Evolutionary conservation across 169 alveolate genomes (phyloP), one percentile per base, ranked within the genome.

Genomic region (Plasmodium falciparum): DNA sequence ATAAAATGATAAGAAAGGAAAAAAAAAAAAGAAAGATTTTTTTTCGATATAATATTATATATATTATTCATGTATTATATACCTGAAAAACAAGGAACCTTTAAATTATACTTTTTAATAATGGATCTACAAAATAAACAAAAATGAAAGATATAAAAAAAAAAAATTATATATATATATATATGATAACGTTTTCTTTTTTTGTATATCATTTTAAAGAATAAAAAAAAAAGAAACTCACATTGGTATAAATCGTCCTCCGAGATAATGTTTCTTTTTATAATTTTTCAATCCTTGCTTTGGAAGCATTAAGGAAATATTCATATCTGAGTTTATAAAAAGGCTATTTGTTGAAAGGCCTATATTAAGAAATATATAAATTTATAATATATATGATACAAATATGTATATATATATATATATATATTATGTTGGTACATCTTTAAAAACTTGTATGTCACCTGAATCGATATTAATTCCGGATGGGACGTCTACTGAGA

Each of bases 401-500:
- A 71, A 29, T 26, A 26, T 26, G 1, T 26, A 26, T 26, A 26
- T 26, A 26, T 26, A 26, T 26, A 26, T 26, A 73, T 24, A 7
- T 72, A 9, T 49, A 9, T 49, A 43, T 47, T 22, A 26, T 43
- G 24, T 76, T 15, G 65, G 7, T 43, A 29, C 26, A 7, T 24
- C 26, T 2, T 17, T 76, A 33, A 33, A 33, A 4, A 2, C 61
- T 22, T 88, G 43, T n/a, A 49, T 45, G 65, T 95, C 93, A 73
- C 97, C 97, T 76, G 93, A 63, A 58, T 94, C 97, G 5, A 96
- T 95, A 89, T 96, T 97, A 95, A 96, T 95, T 52, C 98, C 98
- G 3, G 98, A 95, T 33, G 99, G 98, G 12, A 97, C 94, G 74
- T 96, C 99, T 47, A 96, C 93, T 29, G 98, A 95, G 50, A 95